Base-by-base conservation (phyloP, 257 asterid species). In the Gynochthodes officinalis region DNA sequence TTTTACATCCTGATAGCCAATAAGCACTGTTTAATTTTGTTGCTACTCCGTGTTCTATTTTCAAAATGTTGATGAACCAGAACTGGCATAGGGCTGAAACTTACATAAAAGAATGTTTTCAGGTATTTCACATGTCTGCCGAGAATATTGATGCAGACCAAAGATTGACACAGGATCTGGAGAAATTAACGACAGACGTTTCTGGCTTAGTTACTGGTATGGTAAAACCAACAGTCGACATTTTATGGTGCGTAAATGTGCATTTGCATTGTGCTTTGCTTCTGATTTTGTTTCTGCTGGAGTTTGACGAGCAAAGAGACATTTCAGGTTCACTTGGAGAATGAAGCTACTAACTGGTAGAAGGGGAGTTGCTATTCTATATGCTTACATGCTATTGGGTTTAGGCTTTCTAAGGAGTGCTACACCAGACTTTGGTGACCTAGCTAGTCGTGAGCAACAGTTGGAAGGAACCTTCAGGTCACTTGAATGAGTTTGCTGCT, bases 191-290 rank as follows among this genome's bases (percentile, higher is more conserved):
- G 13, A 65, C 90, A 35, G 99, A 95, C 75, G 84, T 95, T 79
- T 92, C 99, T 74, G 94, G 99, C 67, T 82, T 95, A 85, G 99
- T 95, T 61, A 95, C 99, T 76, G 99, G 99, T 79, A 92, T 95
- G 99, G 98, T 95, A 71, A 95, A 95, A 76, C 99, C 99, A 68
- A 89, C 96, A 39, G 99, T 95, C 23, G 99, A 95, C 87, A 95
- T 95, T 66, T 76, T 92, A 76, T 95, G 99, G 99, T 87, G 77
- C 78, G 93, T 74, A 42, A 28, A 48, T 65, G 37, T 49, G 35
- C 11, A 40, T 13, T 49, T 67, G 19, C 19, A 27, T 54, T 74
- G 39, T 63, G 23, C 63, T 72, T 52, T 66, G 35, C 62, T 52
- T 59, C 44, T 49, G 64, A 67, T 59, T 60, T 62, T 79, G 18